Evolutionary conservation across 495 filamentous ascomycete genomes (phyloP).

Genomic region (Choiromyces venosus): DNA sequence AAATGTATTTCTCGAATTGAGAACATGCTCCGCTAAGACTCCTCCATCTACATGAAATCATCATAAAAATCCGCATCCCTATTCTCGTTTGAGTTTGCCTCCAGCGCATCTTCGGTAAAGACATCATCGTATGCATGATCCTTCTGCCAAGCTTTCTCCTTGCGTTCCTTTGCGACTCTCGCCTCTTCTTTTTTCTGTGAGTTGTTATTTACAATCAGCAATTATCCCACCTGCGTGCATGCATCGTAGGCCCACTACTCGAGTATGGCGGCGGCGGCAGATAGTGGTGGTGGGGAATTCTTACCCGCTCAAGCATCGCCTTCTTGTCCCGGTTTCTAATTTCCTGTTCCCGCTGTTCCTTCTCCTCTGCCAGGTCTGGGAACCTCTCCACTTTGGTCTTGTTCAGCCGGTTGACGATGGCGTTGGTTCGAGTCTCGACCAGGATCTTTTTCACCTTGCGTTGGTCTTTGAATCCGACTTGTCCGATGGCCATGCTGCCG

Average conservation of each 20-base stretch:
- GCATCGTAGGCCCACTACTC: neutral
- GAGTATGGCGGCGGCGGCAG: neutral
- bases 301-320: constrained; percentile 58
- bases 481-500: constrained; percentile 90
- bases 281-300: constrained; percentile 25
- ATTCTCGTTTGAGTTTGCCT: constrained; percentile 62
- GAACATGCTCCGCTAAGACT: neutral
- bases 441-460: constrained; percentile 75
- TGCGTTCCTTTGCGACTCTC: constrained; percentile 66
- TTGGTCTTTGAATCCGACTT: constrained; percentile 91
- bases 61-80: constrained; percentile 59
- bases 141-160: constrained; percentile 85
- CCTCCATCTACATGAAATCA: constrained; percentile 60
- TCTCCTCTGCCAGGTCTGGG: constrained; percentile 73
- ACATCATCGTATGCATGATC: constrained; percentile 92
- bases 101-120: constrained; percentile 62
- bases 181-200: constrained; percentile 72
- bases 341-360: constrained; percentile 64
- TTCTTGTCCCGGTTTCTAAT: constrained; percentile 65
- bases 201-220: constrained; percentile 8
- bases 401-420: constrained; percentile 89
- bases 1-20: neutral
- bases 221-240: no score
- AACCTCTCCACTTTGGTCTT: constrained; percentile 87
- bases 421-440: constrained; percentile 70